phyloP scores from a whole-genome alignment of 192 early-diverging fungal species.

The Coemansia sp. region DNA sequence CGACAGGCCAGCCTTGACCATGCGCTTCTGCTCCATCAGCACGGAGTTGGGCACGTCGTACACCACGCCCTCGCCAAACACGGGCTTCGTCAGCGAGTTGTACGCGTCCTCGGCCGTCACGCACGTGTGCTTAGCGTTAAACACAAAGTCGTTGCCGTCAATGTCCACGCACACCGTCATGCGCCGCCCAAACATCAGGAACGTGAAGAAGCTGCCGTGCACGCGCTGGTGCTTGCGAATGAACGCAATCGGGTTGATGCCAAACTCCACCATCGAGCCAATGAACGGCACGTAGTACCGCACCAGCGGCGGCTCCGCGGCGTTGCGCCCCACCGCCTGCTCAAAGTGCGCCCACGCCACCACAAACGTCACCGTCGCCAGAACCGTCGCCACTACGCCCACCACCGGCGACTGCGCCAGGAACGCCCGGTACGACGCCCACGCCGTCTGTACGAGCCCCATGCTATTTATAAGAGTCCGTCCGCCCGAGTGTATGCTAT shows the following conservation, averaged over 20 bases:
- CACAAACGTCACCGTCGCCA: slow-evolving; percentile 25
- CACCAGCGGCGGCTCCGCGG: slow-evolving; percentile 68
- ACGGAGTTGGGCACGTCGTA: slow-evolving; percentile 91
- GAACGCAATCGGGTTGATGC: slow-evolving; percentile 87
- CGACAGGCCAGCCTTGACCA: slow-evolving; percentile 91
- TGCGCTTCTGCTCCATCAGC: slow-evolving; percentile 99
- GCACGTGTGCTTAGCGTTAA: slow-evolving; percentile 85
- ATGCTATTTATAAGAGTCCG: slow-evolving; percentile 3
- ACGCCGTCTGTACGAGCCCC: slow-evolving; percentile 27
- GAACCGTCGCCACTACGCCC: slow-evolving; percentile 16
- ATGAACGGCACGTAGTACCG: slow-evolving; percentile 83
- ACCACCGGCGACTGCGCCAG: slow-evolving; percentile 39
- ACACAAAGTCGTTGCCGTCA: slow-evolving; percentile 96
- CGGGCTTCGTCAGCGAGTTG: slow-evolving; percentile 86
- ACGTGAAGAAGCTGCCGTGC: slow-evolving; percentile 91
- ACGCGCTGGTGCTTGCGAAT: slow-evolving; percentile 76
- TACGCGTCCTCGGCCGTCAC: slow-evolving; percentile 94
- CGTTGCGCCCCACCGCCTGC: slow-evolving; percentile 34
- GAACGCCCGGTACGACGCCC: slow-evolving; percentile 33
- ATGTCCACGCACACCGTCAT: slow-evolving; percentile 87
- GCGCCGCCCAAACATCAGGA: slow-evolving; percentile 85
- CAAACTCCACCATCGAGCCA: slow-evolving; percentile 83
- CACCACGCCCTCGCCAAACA: slow-evolving; percentile 94
- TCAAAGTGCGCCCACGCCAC: slow-evolving; percentile 52
- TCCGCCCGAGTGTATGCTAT: background rate